These are phyloP conservation scores for Lantana camara DNA, from an alignment of 257 asterid species.

Conservation along the genomic window DNA sequence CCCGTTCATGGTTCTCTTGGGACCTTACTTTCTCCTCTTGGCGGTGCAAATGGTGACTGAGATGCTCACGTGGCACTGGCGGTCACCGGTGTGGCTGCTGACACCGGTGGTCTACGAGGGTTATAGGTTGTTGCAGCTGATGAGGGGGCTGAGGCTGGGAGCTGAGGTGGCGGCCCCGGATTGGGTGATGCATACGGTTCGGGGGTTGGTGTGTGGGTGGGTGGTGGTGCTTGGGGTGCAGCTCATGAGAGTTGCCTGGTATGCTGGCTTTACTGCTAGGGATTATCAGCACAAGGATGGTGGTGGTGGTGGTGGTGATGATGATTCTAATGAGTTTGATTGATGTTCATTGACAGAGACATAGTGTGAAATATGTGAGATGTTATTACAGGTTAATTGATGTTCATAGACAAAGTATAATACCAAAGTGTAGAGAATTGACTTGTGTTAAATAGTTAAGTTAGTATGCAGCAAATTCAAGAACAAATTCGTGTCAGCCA, in stretches of 20 bases:
- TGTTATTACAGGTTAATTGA: neutral
- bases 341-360: constrained; percentile 18
- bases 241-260: constrained; percentile 98
- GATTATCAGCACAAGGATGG: constrained; percentile 35
- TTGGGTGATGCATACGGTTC: constrained; percentile 71
- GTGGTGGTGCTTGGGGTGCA: constrained; percentile 93
- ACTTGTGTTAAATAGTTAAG: no score
- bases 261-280: constrained; percentile 74
- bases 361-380: neutral
- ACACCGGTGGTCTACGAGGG: constrained; percentile 85
- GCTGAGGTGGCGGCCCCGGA: constrained; percentile 66
- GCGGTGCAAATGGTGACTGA: constrained; percentile 81
- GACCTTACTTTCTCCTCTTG: constrained; percentile 86
- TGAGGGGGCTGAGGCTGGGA: constrained; percentile 93
- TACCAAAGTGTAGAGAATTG: neutral
- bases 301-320: constrained; percentile 6
- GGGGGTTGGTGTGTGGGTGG: constrained; percentile 93
- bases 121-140: constrained; percentile 81
- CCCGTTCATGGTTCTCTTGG: constrained; percentile 69
- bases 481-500: no score
- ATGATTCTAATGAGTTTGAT: no score
- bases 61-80: constrained; percentile 96
- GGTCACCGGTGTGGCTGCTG: constrained; percentile 93
- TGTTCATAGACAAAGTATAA: neutral
- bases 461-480: no score